Evolutionary conservation across 2,329 filamentous ascomycete genomes (phyloP), one percentile per base, ranked within the genome.

Genomic region (Ustulina deusta): DNA sequence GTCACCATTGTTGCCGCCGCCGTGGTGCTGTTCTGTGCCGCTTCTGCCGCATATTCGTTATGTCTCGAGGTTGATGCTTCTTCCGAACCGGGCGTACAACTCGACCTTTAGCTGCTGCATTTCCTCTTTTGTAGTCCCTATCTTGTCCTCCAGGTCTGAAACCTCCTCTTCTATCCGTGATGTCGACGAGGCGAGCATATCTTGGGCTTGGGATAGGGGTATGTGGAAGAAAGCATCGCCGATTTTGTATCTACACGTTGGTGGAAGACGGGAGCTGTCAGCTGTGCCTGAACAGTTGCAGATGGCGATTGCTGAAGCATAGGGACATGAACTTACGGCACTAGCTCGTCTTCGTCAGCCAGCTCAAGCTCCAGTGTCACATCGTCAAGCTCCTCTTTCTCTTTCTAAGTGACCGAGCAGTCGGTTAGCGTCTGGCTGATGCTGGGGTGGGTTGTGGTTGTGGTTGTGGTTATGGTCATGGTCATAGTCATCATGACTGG

Each of bases 321-420:
- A 17, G 46, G 17, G 32, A 17, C 20, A 6, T 32, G 49, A 17
- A 83, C 90, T 79, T 86, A 97, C 92, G 93, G 94, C 25, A 99
- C 90, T 76, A 92, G 90, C 61, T 97, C 94, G 74, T 98, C 95
- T 79, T 99, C 96, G 79, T 98, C 95, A 60, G 93, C 93, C 20
- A 99, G 89, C 82, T 99, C 96, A 54, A 99, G 86, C 80, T 99
- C 96, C 61, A 87, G 93, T 1, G 91, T 91, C 62, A 99, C 87
- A 80, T 99, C 96, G 78, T 98, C 94, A 3, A 98, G 88, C 78
- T 98, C 96, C 81, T 99, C 96, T 83, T 97, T 98, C 80, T 98
- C 95, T 84, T 98, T 98, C 95, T 98, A 77, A 62, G 72, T 17
- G 15, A 51, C 61, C 55, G 42, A 64, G 60, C 46, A 11, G 55